A percentile compares a stretch with the other conserved stretches of the same genome.
Evolutionary conservation across 768 basidiomycete species (phyloP).

Genomic region (Lepiota venenata): DNA sequence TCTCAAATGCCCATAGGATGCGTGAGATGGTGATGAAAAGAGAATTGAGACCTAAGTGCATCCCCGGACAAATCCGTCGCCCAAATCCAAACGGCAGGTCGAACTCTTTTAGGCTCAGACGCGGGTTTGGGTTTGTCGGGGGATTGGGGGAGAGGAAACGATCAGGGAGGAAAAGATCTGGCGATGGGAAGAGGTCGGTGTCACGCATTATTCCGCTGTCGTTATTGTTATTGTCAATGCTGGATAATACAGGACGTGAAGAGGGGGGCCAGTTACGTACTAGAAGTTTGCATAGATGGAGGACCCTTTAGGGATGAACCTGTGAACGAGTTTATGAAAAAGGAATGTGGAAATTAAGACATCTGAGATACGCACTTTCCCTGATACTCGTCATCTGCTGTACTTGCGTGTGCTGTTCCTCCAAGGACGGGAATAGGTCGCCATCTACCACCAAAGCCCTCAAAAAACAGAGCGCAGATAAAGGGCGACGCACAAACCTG

Average conservation of each 20-base stretch:
- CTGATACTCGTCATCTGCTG: constrained; percentile 32
- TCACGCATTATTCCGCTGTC: constrained; percentile 21
- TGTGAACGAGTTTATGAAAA: not conserved
- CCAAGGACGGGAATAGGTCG: constrained; percentile 25
- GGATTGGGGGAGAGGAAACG: constrained; percentile 15
- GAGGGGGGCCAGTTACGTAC: constrained; percentile 13
- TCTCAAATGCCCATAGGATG: constrained; percentile 22
- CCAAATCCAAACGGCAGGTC: constrained; percentile 25
- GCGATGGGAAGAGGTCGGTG: constrained; percentile 18
- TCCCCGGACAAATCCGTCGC: constrained; percentile 24
- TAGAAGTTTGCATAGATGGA: constrained; percentile 22
- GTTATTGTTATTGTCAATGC: not conserved
- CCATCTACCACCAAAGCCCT: constrained; percentile 13
- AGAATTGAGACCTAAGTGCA: constrained; percentile 25
- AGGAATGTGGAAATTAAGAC: no score
- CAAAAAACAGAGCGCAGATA: not conserved
- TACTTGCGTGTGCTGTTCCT: constrained; percentile 29
- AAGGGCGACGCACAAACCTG: not conserved
- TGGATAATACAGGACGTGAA: not conserved
- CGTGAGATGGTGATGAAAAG: constrained; percentile 22
- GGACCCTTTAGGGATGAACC: constrained; percentile 31
- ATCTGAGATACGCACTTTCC: constrained; percentile 16
- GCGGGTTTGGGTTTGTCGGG: constrained; percentile 2
- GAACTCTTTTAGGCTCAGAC: constrained; percentile 10
- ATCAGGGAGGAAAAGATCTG: constrained; percentile 21